phyloP scores from a whole-genome alignment of 2,329 filamentous ascomycete genomes.

The Colletotrichum graminicola region DNA sequence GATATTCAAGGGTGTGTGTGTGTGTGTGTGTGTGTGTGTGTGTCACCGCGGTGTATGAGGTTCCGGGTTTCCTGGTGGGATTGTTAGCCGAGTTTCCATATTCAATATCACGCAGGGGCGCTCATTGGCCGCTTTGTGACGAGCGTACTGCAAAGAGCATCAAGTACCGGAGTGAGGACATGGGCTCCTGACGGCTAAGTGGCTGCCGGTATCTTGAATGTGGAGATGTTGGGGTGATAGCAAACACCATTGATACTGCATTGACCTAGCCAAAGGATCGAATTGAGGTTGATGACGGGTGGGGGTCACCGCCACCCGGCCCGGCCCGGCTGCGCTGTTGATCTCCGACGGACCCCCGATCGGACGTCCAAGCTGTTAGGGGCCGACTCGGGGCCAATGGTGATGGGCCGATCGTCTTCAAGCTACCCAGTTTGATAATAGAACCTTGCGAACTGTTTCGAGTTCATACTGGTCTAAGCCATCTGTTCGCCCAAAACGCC shows the following conservation, averaged over 20 bases:
- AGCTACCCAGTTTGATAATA: background rate
- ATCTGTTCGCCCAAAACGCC: background rate
- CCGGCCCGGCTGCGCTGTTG: background rate
- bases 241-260: background rate
- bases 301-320: background rate
- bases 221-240: background rate
- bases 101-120: background rate
- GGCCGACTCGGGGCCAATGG: background rate
- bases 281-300: slow-evolving; percentile 22
- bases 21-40: background rate
- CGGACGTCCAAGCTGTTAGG: background rate
- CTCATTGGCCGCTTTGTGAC: slow-evolving; percentile 16
- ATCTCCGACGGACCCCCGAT: background rate
- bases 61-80: slow-evolving; percentile 31
- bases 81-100: slow-evolving; percentile 22
- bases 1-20: slow-evolving; percentile 3
- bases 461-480: background rate
- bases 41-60: slow-evolving; percentile 21
- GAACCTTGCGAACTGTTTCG: background rate
- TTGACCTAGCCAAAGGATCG: slow-evolving; percentile 22
- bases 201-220: too few species aligned
- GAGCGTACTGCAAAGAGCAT: background rate
- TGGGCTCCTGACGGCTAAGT: background rate
- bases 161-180: background rate
- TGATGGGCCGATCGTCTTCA: background rate